Evolutionary conservation across 371 early-diverging fungal species (phyloP).

Genomic region (Lichtheimia corymbifera): DNA sequence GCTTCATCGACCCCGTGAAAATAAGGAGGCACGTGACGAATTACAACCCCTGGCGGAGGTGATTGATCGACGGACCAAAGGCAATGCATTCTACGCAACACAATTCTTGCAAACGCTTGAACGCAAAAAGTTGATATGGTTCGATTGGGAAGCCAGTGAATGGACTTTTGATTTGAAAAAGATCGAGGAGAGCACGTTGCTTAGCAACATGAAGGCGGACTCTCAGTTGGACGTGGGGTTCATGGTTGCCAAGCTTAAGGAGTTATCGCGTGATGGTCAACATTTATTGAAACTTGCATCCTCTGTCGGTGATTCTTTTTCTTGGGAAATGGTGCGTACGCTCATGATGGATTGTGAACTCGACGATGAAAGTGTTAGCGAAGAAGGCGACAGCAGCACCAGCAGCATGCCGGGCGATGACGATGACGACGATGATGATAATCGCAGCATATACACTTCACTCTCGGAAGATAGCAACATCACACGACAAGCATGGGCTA

Average conservation of each 20-base stretch:
- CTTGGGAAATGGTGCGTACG: constrained; percentile 40
- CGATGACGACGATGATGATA: too few species aligned
- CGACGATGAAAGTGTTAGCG: not conserved
- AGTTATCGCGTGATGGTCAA: constrained; percentile 42
- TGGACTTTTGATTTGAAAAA: constrained; percentile 43
- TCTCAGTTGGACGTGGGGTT: constrained; percentile 39
- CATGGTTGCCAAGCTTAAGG: constrained; percentile 30
- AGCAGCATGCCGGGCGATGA: not conserved
- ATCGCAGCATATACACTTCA: too few species aligned
- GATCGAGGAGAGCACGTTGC: constrained; percentile 19
- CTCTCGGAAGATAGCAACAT: too few species aligned
- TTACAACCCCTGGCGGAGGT: constrained; percentile 36
- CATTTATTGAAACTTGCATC: constrained; percentile 43
- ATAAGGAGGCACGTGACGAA: constrained; percentile 17
- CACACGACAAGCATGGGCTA: too few species aligned
- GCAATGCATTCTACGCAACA: constrained; percentile 44
- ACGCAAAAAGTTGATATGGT: constrained; percentile 47
- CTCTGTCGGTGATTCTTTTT: constrained; percentile 45
- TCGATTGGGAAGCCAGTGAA: constrained; percentile 48
- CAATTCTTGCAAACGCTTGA: constrained; percentile 39
- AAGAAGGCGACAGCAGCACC: not conserved
- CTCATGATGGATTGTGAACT: constrained; percentile 37
- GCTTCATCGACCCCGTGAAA: constrained; percentile 30
- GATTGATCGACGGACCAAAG: constrained; percentile 35
- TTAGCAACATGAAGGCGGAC: constrained; percentile 13